Evolutionary conservation across 805 yeast species (phyloP), one percentile per base, ranked within the genome.

Genomic region (Suhomyces sp.): DNA sequence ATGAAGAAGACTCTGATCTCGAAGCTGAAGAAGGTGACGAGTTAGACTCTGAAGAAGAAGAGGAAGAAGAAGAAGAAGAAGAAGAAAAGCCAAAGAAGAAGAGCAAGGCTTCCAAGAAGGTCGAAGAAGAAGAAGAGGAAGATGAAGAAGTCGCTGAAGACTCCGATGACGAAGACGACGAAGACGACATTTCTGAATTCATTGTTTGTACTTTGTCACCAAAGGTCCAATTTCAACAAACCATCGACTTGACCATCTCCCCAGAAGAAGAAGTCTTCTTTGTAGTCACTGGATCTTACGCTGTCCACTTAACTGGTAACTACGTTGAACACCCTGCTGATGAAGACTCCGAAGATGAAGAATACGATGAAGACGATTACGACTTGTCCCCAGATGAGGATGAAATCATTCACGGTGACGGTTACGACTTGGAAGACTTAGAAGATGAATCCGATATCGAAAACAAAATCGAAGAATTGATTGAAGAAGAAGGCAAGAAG

Each of bases 261-360:
- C 96, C 98, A 65, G 93, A 85, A 65, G 99, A 94, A 77, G 96
- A 92, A 67, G 90, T 94, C 56, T 85, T 79, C 78, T 94, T 94
- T 66, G 96, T 90, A 66, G 97, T 89, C 52, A 87, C 97, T 56
- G 99, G 99, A 67, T 90, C 97, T 24, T 93, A 91, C 78, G 87
- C 96, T 59, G 80, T 94, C 59, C 96, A 93, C 71, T 77, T 94
- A 63, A 79, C 89, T 60, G 99, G 99, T 78, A 93, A 94, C 85
- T 91, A 86, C 75, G 86, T 94, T 66, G 96, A 89, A 72, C 97
- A 92, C 73, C 97, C 98, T 71, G 89, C 84, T 64, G 97, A 92
- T 65, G 83, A 77, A 43, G 86, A 82, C 49, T 82, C 77, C 53
- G 81, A 79, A 48, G 83, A 77, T 48, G 75, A 72, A 37, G 79